Evolutionary conservation across 2,329 filamentous ascomycete genomes (phyloP).

Genomic region (Colletotrichum filicis): DNA sequence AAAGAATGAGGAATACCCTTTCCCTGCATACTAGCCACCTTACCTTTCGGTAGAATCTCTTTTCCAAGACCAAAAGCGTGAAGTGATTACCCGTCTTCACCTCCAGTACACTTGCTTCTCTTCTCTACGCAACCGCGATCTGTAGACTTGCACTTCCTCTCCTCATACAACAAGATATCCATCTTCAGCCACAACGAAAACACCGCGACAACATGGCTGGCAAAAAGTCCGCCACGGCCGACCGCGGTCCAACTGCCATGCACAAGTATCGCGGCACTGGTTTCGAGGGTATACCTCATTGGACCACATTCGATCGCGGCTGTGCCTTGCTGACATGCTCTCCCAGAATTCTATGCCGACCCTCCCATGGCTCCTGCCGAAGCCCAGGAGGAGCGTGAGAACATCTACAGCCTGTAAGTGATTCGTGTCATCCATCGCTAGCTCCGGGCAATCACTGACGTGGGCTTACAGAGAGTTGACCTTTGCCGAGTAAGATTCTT

Average conservation of each 20-base stretch:
- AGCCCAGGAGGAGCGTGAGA: conserved; percentile 68
- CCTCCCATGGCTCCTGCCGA: conserved; percentile 79
- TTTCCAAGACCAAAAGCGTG: background rate
- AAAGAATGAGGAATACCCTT: background rate
- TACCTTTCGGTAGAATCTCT: background rate
- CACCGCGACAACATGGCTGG: background rate
- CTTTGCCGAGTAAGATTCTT: conserved; percentile 64
- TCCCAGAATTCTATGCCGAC: conserved; percentile 79
- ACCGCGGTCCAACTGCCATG: conserved; percentile 53
- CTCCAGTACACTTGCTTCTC: background rate
- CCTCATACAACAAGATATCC: background rate
- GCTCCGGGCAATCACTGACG: background rate
- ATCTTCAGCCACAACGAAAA: background rate
- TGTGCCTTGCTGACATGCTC: conserved; percentile 27
- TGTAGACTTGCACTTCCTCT: background rate
- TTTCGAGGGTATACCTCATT: conserved; percentile 68
- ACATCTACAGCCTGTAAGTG: conserved; percentile 75
- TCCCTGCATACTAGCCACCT: background rate
- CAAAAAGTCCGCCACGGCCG: conserved; percentile 35
- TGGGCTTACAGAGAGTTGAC: conserved; percentile 55
- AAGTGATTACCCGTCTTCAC: background rate
- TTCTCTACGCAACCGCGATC: too few relatives aligned
- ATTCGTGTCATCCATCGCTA: background rate
- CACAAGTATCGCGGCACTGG: conserved; percentile 66
- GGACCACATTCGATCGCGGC: background rate